A percentile compares a stretch with the other conserved stretches of the same genome.
Evolutionary conservation across 495 filamentous ascomycete species (phyloP).

Genomic region (Talaromyces wortmannii): DNA sequence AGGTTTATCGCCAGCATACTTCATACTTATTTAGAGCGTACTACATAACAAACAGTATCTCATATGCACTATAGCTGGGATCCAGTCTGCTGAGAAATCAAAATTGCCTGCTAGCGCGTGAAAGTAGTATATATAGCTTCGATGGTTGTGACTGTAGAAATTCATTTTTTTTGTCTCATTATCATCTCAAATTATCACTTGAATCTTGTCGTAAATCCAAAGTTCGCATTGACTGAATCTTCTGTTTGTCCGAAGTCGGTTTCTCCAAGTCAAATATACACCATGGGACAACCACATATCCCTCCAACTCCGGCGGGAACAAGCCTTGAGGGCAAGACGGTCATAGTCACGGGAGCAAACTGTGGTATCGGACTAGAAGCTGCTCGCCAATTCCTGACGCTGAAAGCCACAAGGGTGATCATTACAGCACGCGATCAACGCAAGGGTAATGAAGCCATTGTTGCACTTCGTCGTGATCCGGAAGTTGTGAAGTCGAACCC

Average conservation of each 20-base stretch:
- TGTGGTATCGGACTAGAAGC: slow-evolving; percentile 45
- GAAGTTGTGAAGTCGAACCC: slow-evolving; percentile 2
- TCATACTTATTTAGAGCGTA: no score
- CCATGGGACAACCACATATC: not conserved
- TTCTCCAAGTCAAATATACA: no score
- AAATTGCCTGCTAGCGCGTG: no score
- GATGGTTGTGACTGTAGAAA: no score
- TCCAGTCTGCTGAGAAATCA: no score
- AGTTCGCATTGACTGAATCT: not conserved
- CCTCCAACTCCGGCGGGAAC: not conserved
- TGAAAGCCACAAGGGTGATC: slow-evolving; percentile 12
- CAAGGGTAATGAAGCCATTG: slow-evolving; percentile 16
- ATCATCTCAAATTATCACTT: no score
- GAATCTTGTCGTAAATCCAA: not conserved
- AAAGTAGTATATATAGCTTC: no score
- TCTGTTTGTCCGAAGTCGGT: not conserved
- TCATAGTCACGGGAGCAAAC: slow-evolving; percentile 48
- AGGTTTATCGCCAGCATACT: no score
- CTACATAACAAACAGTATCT: no score
- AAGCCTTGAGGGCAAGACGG: slow-evolving; percentile 23
- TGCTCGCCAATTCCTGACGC: slow-evolving; percentile 23
- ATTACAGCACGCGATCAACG: slow-evolving; percentile 15
- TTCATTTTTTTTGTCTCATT: no score
- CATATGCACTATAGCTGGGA: no score
- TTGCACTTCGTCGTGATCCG: slow-evolving; percentile 7